These are phyloP conservation scores for Quercus gilva DNA, from an alignment of 306 rosid species.

Conservation along the genomic window DNA sequence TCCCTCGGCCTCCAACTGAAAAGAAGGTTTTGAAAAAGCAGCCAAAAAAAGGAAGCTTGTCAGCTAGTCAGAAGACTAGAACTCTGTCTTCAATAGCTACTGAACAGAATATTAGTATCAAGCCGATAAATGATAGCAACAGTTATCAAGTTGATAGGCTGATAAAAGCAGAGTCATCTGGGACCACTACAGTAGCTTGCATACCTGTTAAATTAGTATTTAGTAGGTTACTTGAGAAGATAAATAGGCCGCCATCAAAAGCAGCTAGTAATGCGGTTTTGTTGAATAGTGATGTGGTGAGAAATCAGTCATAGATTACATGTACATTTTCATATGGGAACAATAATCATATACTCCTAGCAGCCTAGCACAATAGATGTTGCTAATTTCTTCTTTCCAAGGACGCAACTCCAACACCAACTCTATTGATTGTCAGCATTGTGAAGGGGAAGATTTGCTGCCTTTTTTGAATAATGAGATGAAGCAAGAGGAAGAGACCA, in stretches of 20 bases:
- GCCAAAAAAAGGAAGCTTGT: constrained; percentile 65
- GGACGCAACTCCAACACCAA: constrained; percentile 9
- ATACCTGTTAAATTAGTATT: constrained; percentile 91
- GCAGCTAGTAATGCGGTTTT: constrained; percentile 52
- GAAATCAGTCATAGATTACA: constrained; percentile 57
- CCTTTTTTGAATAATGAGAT: not conserved
- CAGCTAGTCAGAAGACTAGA: constrained; percentile 91
- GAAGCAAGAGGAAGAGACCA: not conserved
- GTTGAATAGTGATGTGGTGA: constrained; percentile 58
- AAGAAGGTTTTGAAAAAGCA: constrained; percentile 53
- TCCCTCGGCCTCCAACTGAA: constrained; percentile 41
- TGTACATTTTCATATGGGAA: constrained; percentile 68
- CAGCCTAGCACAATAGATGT: constrained; percentile 34
- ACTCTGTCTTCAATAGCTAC: constrained; percentile 78
- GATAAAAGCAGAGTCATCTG: constrained; percentile 71
- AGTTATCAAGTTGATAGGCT: constrained; percentile 55
- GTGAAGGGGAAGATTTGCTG: constrained; percentile 11
- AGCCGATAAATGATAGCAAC: constrained; percentile 46
- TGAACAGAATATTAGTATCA: constrained; percentile 55
- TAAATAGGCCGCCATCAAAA: constrained; percentile 89
- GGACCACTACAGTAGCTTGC: constrained; percentile 86
- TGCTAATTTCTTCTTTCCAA: constrained; percentile 35
- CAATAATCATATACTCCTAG: constrained; percentile 52
- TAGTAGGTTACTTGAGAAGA: constrained; percentile 99
- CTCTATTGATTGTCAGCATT: constrained; percentile 26